Evolutionary conservation across 2,329 filamentous ascomycete genomes (phyloP).

Genomic region (Allantophomopsis cytisporea): DNA sequence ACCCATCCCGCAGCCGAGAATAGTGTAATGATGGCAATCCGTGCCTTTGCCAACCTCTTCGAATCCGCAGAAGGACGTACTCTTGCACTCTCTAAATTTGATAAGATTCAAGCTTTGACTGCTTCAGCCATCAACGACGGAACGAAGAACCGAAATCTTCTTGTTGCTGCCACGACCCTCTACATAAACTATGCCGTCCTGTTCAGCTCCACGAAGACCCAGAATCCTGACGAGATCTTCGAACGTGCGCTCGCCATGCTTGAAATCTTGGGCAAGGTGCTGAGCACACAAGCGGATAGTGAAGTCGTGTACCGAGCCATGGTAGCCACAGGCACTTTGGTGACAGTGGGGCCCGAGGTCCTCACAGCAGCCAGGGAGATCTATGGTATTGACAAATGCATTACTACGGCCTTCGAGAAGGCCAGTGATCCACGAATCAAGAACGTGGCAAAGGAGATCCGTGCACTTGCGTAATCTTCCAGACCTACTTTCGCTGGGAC

Average conservation of each 20-base stretch:
- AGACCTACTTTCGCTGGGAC: no score
- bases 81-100: constrained; percentile 43
- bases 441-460: constrained; percentile 45
- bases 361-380: constrained; percentile 42
- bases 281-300: constrained; percentile 56
- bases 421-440: constrained; percentile 47
- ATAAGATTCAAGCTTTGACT: constrained; percentile 31
- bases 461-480: constrained; percentile 19
- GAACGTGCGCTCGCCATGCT: constrained; percentile 32
- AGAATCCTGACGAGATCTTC: constrained; percentile 15
- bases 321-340: constrained; percentile 69
- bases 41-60: constrained; percentile 76
- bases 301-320: constrained; percentile 76
- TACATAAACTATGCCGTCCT: constrained; percentile 78
- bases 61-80: constrained; percentile 56
- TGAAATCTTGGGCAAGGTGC: constrained; percentile 45
- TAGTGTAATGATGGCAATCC: constrained; percentile 75
- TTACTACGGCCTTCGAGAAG: constrained; percentile 32
- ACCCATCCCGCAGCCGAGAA: constrained; percentile 53
- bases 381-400: constrained; percentile 31
- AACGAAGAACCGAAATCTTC: constrained; percentile 63
- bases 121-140: constrained; percentile 50
- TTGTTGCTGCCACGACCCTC: constrained; percentile 69
- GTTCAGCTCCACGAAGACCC: constrained; percentile 28
- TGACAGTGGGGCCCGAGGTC: constrained; percentile 41